Conservation (phyloP, 148 eudicot genomes). For the Camellia granthamiana region DNA sequence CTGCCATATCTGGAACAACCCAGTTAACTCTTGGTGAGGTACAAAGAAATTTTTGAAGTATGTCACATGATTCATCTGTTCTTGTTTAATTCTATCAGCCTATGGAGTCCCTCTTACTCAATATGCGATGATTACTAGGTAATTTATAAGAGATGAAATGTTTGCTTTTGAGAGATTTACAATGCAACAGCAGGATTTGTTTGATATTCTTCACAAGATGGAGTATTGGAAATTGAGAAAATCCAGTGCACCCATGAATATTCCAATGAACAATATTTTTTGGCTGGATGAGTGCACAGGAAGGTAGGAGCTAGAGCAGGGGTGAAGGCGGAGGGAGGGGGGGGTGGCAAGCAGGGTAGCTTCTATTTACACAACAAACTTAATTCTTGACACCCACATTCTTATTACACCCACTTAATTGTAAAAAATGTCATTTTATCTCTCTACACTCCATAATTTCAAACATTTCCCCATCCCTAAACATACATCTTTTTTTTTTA, state of each 20-base stretch:
- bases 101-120: neutral
- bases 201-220: conserved; percentile 2
- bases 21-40: conserved; percentile 98
- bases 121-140: conserved; percentile 1
- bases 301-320: neutral
- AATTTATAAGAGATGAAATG: neutral
- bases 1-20: conserved; percentile 65
- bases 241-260: neutral
- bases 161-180: neutral
- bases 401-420: too few species aligned
- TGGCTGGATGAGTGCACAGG: conserved; percentile 3
- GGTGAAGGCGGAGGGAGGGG: too few species aligned
- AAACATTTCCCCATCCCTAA: too few species aligned
- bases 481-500: too few species aligned
- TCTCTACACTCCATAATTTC: too few species aligned
- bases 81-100: neutral
- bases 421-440: too few species aligned
- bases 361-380: too few species aligned
- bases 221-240: neutral
- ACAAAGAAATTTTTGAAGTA: conserved; percentile 24
- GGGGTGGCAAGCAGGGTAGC: too few species aligned
- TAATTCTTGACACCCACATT: too few species aligned
- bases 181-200: neutral
- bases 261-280: neutral
- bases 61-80: conserved; percentile 14